Evolutionary conservation across 495 filamentous ascomycete species (phyloP), one percentile per base, ranked within the genome.

Genomic region (Penicillium taxi): DNA sequence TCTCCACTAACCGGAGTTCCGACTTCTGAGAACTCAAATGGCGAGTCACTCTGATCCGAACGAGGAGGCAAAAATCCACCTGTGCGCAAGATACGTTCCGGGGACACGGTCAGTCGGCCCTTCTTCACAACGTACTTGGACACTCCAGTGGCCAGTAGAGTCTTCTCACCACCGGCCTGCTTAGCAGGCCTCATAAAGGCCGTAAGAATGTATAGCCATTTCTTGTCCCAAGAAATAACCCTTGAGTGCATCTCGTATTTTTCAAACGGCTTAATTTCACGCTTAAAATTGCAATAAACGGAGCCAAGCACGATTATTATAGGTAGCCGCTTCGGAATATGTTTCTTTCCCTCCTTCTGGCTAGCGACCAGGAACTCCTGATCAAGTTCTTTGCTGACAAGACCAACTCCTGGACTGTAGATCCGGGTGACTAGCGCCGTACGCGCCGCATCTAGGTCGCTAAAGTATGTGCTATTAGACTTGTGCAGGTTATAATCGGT

Each of bases 51-150:
- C 4, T 35, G 46, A 15, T 20, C 19, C 19, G 56, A 55, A n/a
- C 47, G 45, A 7, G 48, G 36, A 11, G 67, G 62, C 13, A 96
- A 63, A 52, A 94, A 61, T 7, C 77, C 75, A 24, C 75, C 76
- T 25, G 79, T 72, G 29, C 72, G 62, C 9, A 96, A 64, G 9
- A 91, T 69, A 20, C 82, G 64, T 56, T 90, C 86, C 5, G 90
- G 86, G 24, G 85, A 73, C 5, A 96, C 74, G 5, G 90, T 98
- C 44, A 89, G 62, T 12, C 91, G 67, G 0, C 88, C 89, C 50
- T 84, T 75, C 66, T 96, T 96, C 50, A 86, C 81, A 2, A 94
- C 88, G 53, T 93, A 96, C 65, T 93, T 90, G 47, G 77, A 81
- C 9, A 96, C 47, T 4, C 76, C 81, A 2, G 78, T 81, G 1